Conservation (phyloP, 2,329 filamentous ascomycete genomes). For the Phaeosphaeriaceae sp. region DNA sequence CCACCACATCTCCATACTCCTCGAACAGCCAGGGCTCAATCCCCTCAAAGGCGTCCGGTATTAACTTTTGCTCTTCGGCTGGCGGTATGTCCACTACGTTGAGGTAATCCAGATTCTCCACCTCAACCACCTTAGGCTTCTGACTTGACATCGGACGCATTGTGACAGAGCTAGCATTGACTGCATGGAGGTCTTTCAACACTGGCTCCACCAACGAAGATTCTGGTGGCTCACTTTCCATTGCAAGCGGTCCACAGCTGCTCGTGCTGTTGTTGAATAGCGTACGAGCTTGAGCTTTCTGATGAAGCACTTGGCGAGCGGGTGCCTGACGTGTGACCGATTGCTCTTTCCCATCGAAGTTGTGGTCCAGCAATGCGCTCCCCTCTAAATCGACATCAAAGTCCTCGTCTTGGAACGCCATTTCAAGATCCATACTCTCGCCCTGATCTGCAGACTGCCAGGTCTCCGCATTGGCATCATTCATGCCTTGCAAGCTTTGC, state of each 20-base stretch:
- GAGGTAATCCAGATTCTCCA: neutral
- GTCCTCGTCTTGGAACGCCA: constrained; percentile 8
- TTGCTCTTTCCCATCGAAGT: neutral
- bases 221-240: neutral
- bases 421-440: constrained; percentile 8
- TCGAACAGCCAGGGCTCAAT: constrained; percentile 48
- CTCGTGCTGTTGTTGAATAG: neutral
- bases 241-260: neutral
- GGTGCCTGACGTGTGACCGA: neutral
- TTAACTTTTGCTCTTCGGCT: constrained; percentile 6
- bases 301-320: too few relatives aligned
- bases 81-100: constrained; percentile 1
- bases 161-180: neutral
- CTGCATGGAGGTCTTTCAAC: neutral
- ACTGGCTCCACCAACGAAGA: neutral
- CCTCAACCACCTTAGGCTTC: neutral
- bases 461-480: constrained; percentile 1
- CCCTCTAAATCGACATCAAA: neutral
- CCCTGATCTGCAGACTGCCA: constrained; percentile 1
- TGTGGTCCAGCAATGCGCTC: neutral
- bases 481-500: constrained; percentile 21
- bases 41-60: constrained; percentile 37
- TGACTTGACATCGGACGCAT: too few relatives aligned
- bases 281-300: neutral
- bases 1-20: constrained; percentile 51